Conservation (phyloP, 192 early-diverging fungal genomes). For the Coemansia sp. region DNA sequence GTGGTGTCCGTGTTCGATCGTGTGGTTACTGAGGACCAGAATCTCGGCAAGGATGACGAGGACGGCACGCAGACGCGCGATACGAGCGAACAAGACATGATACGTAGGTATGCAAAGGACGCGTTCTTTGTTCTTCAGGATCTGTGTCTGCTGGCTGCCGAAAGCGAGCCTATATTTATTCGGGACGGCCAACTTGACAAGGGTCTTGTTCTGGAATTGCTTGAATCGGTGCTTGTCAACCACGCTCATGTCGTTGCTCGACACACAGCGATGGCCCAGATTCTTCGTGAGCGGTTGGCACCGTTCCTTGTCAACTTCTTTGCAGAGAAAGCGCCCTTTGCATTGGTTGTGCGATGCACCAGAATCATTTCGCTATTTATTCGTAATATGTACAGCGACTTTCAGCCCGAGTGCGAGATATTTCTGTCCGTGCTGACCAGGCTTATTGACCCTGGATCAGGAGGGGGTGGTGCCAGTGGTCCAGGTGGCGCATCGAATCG, state of each 20-base stretch:
- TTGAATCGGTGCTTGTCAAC: constrained; percentile 85
- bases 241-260: constrained; percentile 75
- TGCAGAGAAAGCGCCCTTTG: constrained; percentile 78
- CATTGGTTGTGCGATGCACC: constrained; percentile 77
- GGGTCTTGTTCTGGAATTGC: constrained; percentile 85
- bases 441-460: constrained; percentile 73
- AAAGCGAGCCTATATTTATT: constrained; percentile 66
- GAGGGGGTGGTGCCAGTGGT: neutral
- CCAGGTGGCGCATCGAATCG: neutral
- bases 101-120: constrained; percentile 69
- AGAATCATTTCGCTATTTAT: constrained; percentile 79
- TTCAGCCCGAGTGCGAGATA: constrained; percentile 86
- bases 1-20: constrained; percentile 56
- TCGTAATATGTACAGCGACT: constrained; percentile 53
- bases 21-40: constrained; percentile 30
- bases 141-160: constrained; percentile 75
- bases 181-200: constrained; percentile 56
- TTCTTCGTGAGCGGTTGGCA: constrained; percentile 81
- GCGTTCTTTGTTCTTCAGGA: constrained; percentile 92
- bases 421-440: constrained; percentile 87
- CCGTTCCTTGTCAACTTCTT: constrained; percentile 94
- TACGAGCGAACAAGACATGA: constrained; percentile 25
- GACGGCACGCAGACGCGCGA: neutral
- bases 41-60: neutral
- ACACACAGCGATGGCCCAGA: constrained; percentile 69